These are phyloP conservation scores for Pestalotiopsis sp. DNA, from an alignment of 2,329 filamentous ascomycete species.

Conservation along the genomic window DNA sequence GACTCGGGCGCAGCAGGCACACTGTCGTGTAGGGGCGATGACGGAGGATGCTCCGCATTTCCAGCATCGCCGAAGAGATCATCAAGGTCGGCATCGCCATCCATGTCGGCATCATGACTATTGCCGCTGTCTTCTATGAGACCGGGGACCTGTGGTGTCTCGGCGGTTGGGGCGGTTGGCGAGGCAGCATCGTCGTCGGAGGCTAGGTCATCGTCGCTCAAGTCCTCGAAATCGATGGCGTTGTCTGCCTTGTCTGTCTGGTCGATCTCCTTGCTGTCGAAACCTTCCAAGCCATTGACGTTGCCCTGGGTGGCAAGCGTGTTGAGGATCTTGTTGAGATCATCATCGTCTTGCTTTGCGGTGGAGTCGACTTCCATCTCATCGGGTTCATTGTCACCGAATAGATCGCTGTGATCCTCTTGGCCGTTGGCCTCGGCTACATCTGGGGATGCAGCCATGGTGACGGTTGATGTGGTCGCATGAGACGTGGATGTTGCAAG, in stretches of 20 bases:
- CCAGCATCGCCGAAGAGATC: conserved; percentile 68
- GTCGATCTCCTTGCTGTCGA: conserved; percentile 51
- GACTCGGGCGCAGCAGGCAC: conserved; percentile 10
- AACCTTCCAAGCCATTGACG: conserved; percentile 35
- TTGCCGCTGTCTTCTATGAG: conserved; percentile 62
- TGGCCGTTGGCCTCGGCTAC: conserved; percentile 1
- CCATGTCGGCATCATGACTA: conserved; percentile 56
- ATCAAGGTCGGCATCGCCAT: conserved; percentile 43
- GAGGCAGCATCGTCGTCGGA: conserved; percentile 63
- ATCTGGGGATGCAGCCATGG: conserved; percentile 2
- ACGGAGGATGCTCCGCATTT: conserved; percentile 41
- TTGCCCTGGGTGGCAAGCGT: conserved; percentile 47
- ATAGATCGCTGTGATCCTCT: neutral
- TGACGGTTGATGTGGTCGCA: neutral
- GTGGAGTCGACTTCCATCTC: conserved; percentile 18
- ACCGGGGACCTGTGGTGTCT: conserved; percentile 49
- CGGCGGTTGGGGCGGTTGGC: conserved; percentile 31
- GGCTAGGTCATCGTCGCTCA: conserved; percentile 87
- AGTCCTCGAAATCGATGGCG: conserved; percentile 87
- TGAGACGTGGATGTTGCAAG: neutral
- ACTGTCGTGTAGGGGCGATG: conserved; percentile 42
- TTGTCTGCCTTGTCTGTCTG: conserved; percentile 84
- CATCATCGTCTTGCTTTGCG: conserved; percentile 32
- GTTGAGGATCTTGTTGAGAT: conserved; percentile 44
- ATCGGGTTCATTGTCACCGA: neutral